Conservation (phyloP, 2,329 filamentous ascomycete species). For the Aspergillus tanneri region DNA sequence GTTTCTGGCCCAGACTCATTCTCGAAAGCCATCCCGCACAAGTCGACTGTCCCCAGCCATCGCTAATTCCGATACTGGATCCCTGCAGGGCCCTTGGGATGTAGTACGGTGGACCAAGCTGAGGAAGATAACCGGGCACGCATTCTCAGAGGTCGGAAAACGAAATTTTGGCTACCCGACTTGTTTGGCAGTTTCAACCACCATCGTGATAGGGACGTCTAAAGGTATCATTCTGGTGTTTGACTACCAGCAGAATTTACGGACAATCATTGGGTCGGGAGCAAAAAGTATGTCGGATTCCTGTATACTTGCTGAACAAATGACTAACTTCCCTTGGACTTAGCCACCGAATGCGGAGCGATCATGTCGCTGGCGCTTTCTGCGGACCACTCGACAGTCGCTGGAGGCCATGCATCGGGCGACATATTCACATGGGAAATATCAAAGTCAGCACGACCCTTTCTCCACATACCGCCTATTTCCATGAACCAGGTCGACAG, state of each 20-base stretch:
- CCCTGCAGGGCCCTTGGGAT: constrained; percentile 84
- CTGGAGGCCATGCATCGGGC: constrained; percentile 83
- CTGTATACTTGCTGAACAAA: background rate
- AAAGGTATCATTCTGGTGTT: constrained; percentile 95
- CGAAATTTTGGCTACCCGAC: constrained; percentile 91
- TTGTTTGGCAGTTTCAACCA: constrained; percentile 81
- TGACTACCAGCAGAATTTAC: constrained; percentile 94
- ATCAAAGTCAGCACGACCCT: constrained; percentile 75
- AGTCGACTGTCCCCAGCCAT: constrained; percentile 65
- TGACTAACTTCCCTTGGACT: background rate
- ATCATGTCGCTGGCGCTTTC: constrained; percentile 87
- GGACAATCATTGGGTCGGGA: constrained; percentile 87
- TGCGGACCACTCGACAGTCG: constrained; percentile 88
- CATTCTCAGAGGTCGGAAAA: constrained; percentile 88
- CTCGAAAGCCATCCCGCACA: constrained; percentile 74
- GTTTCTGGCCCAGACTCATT: constrained; percentile 72
- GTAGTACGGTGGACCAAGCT: constrained; percentile 94
- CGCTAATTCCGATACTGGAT: constrained; percentile 63
- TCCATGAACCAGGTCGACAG: constrained; percentile 64
- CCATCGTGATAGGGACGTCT: constrained; percentile 86
- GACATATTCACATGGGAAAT: constrained; percentile 98
- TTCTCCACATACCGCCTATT: constrained; percentile 79
- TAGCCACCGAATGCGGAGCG: constrained; percentile 85
- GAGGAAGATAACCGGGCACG: constrained; percentile 81
- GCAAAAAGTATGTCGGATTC: constrained; percentile 67